Evolutionary conservation across 805 yeast species (phyloP).

Genomic region (Jamesozyma hellenica): DNA sequence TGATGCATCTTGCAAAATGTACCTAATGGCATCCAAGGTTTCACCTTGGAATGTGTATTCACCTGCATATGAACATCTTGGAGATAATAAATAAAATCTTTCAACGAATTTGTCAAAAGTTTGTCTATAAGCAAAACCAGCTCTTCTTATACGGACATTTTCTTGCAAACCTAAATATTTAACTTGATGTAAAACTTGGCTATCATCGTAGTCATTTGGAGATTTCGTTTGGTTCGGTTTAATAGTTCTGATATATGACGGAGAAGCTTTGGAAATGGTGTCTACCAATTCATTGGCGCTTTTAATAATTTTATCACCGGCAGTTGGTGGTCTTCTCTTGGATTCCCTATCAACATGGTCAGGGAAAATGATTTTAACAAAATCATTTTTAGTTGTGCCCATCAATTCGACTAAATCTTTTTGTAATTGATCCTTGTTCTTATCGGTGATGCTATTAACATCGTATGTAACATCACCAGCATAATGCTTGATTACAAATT

Average conservation of each 20-base stretch:
- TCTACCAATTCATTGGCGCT: constrained; percentile 87
- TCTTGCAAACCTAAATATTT: constrained; percentile 93
- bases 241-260: constrained; percentile 93
- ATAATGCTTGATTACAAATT: constrained; percentile 87
- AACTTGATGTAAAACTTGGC: constrained; percentile 88
- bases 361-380: constrained; percentile 53
- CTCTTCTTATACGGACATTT: constrained; percentile 94
- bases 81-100: constrained; percentile 78
- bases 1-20: constrained; percentile 46
- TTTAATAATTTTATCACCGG: constrained; percentile 85
- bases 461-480: constrained; percentile 98
- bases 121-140: constrained; percentile 96
- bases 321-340: constrained; percentile 84
- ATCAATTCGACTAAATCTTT: constrained; percentile 78
- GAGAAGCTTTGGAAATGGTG: constrained; percentile 82
- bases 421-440: constrained; percentile 88
- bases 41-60: constrained; percentile 60
- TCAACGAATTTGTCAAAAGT: constrained; percentile 94
- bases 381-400: constrained; percentile 57
- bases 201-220: constrained; percentile 79
- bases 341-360: constrained; percentile 55
- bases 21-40: constrained; percentile 42
- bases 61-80: constrained; percentile 87
- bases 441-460: constrained; percentile 83
- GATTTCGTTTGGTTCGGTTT: constrained; percentile 92